Percentiles rank a stretch among this genome's conserved stretches.
Conservation (phyloP, 176 grass and related monocot genomes). For the Urochloa ruziziensis region DNA sequence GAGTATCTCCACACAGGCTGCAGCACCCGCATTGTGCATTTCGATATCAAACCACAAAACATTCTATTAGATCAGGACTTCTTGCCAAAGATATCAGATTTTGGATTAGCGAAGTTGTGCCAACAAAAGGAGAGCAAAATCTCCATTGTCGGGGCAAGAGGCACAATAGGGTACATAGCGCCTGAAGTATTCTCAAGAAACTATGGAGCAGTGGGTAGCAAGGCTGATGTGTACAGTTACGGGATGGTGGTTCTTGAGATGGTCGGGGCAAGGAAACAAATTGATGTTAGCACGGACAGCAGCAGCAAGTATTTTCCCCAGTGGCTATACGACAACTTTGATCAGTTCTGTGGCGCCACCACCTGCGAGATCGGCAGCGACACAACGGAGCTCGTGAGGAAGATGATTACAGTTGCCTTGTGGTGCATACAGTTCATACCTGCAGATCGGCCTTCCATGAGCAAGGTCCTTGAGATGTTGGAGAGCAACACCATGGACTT, state of each 20-base stretch:
- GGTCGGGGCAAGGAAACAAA: slow-evolving; percentile 12
- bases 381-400: neutral
- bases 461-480: slow-evolving; percentile 32
- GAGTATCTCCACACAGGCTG: neutral
- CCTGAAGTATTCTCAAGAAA: slow-evolving; percentile 36
- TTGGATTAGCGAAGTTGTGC: slow-evolving; percentile 12
- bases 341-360: neutral
- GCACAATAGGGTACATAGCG: slow-evolving; percentile 30
- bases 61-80: slow-evolving; percentile 16
- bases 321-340: neutral
- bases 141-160: slow-evolving; percentile 4
- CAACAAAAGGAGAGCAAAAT: slow-evolving; percentile 20
- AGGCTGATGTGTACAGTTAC: slow-evolving; percentile 12
- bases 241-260: slow-evolving; percentile 31
- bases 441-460: slow-evolving; percentile 9
- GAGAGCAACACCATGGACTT: neutral
- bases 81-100: slow-evolving; percentile 26
- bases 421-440: slow-evolving; percentile 5
- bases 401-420: neutral
- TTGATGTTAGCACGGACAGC: neutral
- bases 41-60: slow-evolving; percentile 8
- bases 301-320: neutral
- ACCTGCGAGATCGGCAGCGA: neutral
- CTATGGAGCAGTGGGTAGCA: slow-evolving; percentile 21
- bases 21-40: neutral